A percentile compares a stretch with the other conserved stretches of the same genome.
Conservation (phyloP, 257 asterid species). For the Nicotiana tabacum region DNA sequence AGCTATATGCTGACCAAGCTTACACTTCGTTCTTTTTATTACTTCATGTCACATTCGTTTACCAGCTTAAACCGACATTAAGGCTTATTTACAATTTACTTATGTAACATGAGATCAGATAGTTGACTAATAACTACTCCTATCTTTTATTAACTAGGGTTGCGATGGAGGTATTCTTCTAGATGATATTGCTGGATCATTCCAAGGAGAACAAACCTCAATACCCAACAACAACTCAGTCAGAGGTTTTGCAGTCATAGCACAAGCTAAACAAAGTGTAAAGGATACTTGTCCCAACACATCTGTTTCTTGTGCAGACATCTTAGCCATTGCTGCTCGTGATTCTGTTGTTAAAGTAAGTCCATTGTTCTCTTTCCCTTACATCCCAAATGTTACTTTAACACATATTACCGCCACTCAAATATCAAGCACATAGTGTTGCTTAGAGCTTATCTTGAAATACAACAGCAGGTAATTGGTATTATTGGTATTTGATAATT, state of each 20-base stretch:
- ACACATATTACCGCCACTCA: too few relatives aligned
- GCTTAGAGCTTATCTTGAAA: too few relatives aligned
- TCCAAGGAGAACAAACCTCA: conserved; percentile 4
- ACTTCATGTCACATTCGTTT: too few relatives aligned
- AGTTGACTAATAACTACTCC: background rate
- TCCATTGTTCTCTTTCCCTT: background rate
- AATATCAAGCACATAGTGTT: too few relatives aligned
- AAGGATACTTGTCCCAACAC: background rate
- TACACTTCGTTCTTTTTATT: too few relatives aligned
- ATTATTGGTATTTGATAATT: too few relatives aligned
- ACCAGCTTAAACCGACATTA: too few relatives aligned
- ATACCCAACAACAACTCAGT: conserved; percentile 5
- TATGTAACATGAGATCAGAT: background rate
- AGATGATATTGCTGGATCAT: conserved; percentile 5
- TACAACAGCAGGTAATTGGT: too few relatives aligned
- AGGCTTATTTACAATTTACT: too few relatives aligned
- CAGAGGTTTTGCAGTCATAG: conserved; percentile 11
- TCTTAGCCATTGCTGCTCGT: conserved; percentile 16
- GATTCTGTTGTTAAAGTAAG: conserved; percentile 13
- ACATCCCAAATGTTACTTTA: too few relatives aligned
- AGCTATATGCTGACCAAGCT: too few relatives aligned
- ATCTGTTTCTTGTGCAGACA: conserved; percentile 10
- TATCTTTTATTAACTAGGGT: background rate
- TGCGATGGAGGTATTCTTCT: conserved; percentile 17
- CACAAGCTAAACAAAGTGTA: conserved; percentile 6